phyloP scores from a whole-genome alignment of 225 moss, liverwort and hornwort species.

The Rhytidiadelphus loreus region DNA sequence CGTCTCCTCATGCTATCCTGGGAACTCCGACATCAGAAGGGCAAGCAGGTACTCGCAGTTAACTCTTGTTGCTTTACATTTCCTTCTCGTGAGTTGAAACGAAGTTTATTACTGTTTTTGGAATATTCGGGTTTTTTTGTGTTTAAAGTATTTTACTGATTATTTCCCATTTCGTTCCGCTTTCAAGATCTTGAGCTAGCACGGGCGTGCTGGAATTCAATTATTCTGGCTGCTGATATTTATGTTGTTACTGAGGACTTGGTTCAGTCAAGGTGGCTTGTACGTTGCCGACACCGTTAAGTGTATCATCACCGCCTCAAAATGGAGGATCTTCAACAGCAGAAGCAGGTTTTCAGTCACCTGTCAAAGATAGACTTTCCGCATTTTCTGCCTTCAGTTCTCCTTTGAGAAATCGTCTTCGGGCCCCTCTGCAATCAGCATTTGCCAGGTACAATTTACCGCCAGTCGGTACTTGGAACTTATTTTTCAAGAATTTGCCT shows the following conservation, averaged over 20 bases:
- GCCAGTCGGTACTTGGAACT: background rate
- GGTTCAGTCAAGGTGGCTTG: constrained; percentile 38
- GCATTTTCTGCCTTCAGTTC: constrained; percentile 89
- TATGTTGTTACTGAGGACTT: background rate
- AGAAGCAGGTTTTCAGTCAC: constrained; percentile 64
- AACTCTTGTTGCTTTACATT: background rate
- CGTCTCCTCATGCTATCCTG: constrained; percentile 16
- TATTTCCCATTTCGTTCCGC: background rate
- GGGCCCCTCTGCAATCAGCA: constrained; percentile 78
- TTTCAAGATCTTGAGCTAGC: background rate
- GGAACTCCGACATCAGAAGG: constrained; percentile 19
- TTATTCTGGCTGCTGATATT: background rate
- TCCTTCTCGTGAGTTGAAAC: background rate
- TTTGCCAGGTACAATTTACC: constrained; percentile 66
- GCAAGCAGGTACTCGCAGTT: constrained; percentile 19
- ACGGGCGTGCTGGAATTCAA: background rate
- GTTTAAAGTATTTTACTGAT: background rate
- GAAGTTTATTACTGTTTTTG: background rate
- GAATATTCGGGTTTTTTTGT: background rate
- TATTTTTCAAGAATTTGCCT: background rate
- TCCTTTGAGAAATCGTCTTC: constrained; percentile 56
- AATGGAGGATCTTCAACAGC: constrained; percentile 35
- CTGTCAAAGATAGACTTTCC: constrained; percentile 71
- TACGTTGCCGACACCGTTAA: constrained; percentile 22
- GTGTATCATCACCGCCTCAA: constrained; percentile 24